These are phyloP conservation scores for Xylariales sp. DNA, from an alignment of 2,329 filamentous ascomycete genomes.

Conservation along the genomic window DNA sequence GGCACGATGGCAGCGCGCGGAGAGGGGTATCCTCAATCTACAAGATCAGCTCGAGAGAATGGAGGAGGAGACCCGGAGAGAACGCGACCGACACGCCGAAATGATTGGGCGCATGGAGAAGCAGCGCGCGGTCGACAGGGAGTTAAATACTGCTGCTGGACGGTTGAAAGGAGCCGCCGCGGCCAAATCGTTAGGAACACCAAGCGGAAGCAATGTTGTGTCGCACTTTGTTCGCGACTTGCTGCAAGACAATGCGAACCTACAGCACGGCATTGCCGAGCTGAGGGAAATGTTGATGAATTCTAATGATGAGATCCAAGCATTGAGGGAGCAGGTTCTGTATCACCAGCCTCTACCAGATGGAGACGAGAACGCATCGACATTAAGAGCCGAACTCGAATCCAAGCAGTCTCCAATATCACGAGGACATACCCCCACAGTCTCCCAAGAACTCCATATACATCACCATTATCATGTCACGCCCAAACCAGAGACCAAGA, in stretches of 20 bases:
- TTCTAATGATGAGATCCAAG: constrained; percentile 92
- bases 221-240: constrained; percentile 95
- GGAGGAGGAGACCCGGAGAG: constrained; percentile 75
- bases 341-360: constrained; percentile 67
- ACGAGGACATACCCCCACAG: constrained; percentile 25
- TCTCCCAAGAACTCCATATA: constrained; percentile 78
- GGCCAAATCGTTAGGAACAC: constrained; percentile 57
- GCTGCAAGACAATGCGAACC: constrained; percentile 87
- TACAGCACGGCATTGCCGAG: constrained; percentile 89
- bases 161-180: constrained; percentile 79
- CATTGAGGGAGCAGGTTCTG: constrained; percentile 74
- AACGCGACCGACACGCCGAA: constrained; percentile 77
- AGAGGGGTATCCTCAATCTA: constrained; percentile 71
- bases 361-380: constrained; percentile 37
- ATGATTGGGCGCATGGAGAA: constrained; percentile 80
- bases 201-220: constrained; percentile 66
- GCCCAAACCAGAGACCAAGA: constrained; percentile 55
- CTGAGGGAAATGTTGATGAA: constrained; percentile 83
- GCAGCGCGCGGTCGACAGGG: constrained; percentile 75
- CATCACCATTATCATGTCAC: constrained; percentile 89
- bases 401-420: constrained; percentile 34
- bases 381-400: constrained; percentile 69
- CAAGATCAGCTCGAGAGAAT: constrained; percentile 87
- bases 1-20: constrained; percentile 80
- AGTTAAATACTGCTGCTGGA: constrained; percentile 74